A percentile compares a stretch with the other conserved stretches of the same genome.
Conservation (phyloP, 2,329 filamentous ascomycete genomes). For the Sclerotinia subarctica region DNA sequence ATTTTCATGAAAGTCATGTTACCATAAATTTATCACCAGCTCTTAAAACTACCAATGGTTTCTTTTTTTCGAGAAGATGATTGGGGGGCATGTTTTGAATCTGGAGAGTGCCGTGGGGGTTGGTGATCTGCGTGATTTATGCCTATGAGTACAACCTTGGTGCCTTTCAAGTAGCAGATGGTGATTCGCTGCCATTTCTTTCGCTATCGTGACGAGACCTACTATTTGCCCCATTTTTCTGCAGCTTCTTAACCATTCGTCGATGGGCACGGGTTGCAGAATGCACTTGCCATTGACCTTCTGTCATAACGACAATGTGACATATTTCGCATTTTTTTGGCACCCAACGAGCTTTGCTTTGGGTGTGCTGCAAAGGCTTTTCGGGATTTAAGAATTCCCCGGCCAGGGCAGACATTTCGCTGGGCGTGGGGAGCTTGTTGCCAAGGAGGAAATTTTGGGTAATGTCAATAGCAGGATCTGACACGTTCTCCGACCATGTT, state of each 20-base stretch:
- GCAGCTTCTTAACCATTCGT: conserved; percentile 31
- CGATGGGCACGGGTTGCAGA: conserved; percentile 45
- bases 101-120: background rate
- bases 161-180: background rate
- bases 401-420: conserved; percentile 57
- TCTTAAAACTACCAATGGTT: background rate
- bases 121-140: background rate
- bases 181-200: background rate
- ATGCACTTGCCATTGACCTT: conserved; percentile 50
- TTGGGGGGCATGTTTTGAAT: background rate
- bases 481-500: conserved; percentile 61
- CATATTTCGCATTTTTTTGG: conserved; percentile 70
- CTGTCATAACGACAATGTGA: conserved; percentile 57
- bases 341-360: conserved; percentile 46
- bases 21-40: background rate
- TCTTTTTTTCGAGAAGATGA: background rate
- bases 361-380: conserved; percentile 42
- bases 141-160: background rate
- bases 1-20: background rate
- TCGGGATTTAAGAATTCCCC: conserved; percentile 56
- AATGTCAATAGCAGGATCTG: conserved; percentile 60
- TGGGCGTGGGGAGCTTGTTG: conserved; percentile 43
- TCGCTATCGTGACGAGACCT: background rate
- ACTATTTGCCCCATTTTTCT: background rate
- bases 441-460: conserved; percentile 61